A percentile compares a stretch with the other conserved stretches of the same genome.
Evolutionary conservation across 2,329 filamentous ascomycete species (phyloP).

Genomic region (Phialocephala sp.): DNA sequence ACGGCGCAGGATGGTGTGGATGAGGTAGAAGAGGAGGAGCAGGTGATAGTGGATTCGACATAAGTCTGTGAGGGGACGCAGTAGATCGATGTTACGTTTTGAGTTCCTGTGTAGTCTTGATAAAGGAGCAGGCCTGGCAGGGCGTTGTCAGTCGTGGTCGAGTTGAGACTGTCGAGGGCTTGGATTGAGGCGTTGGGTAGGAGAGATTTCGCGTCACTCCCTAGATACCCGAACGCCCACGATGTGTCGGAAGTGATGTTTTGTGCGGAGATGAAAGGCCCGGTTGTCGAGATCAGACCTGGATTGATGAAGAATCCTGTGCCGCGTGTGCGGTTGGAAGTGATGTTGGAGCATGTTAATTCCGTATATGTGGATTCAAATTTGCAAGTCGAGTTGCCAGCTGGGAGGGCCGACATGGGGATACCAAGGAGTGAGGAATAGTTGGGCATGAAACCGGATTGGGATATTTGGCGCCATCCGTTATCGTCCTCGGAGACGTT

Average conservation of each 20-base stretch:
- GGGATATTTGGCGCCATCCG: slow-evolving; percentile 29
- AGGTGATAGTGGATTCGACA: slow-evolving; percentile 31
- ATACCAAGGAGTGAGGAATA: slow-evolving; percentile 36
- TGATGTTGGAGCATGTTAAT: slow-evolving; percentile 30
- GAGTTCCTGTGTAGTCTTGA: slow-evolving; percentile 33
- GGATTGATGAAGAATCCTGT: slow-evolving; percentile 27
- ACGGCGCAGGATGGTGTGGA: slow-evolving; percentile 24
- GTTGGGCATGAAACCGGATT: slow-evolving; percentile 11
- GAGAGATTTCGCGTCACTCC: slow-evolving; percentile 25
- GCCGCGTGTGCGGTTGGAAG: slow-evolving; percentile 20
- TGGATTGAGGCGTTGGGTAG: slow-evolving; percentile 24
- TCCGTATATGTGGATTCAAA: slow-evolving; percentile 34
- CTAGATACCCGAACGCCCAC: slow-evolving; percentile 34
- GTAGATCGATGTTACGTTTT: slow-evolving; percentile 35
- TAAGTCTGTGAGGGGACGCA: slow-evolving; percentile 34
- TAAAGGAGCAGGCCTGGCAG: slow-evolving; percentile 31
- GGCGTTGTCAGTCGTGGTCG: slow-evolving; percentile 16
- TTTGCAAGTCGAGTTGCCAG: slow-evolving; percentile 30
- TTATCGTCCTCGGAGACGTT: slow-evolving; percentile 25
- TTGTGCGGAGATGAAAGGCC: slow-evolving; percentile 28
- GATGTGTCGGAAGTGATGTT: slow-evolving; percentile 27
- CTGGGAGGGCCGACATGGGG: slow-evolving; percentile 20
- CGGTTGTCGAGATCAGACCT: slow-evolving; percentile 29
- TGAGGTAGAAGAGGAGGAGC: slow-evolving; percentile 14
- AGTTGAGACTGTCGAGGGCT: slow-evolving; percentile 29